Evolutionary conservation across 73 alveolate species (phyloP).

Genomic region (Paramecium bursaria): DNA sequence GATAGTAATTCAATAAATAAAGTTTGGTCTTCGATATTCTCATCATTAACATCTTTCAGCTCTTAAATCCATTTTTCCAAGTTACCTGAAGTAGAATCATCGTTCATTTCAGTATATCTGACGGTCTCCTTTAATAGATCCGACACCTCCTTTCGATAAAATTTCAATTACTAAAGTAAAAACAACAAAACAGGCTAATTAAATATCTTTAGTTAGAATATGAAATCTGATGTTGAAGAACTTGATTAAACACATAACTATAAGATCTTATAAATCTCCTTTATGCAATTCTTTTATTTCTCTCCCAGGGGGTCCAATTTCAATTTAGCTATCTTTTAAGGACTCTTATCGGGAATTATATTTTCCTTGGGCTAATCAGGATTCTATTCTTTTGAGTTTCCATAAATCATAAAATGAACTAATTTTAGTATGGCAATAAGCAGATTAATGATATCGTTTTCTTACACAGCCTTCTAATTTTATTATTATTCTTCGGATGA

Average conservation of each 20-base stretch:
- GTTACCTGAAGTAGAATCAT: slow-evolving; percentile 15
- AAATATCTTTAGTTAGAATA: slow-evolving; percentile 2
- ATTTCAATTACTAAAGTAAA: slow-evolving; percentile 2
- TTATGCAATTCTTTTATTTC: slow-evolving; percentile 3
- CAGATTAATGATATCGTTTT: slow-evolving; percentile 39
- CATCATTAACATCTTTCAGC: neutral
- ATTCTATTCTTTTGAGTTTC: neutral
- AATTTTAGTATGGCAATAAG: slow-evolving; percentile 24
- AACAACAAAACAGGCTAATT: neutral
- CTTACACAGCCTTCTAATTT: neutral
- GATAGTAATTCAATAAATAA: slow-evolving; percentile 29
- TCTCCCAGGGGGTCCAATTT: slow-evolving; percentile 30
- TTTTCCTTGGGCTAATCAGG: too few species aligned
- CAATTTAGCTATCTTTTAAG: slow-evolving; percentile 43
- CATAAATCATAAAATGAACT: slow-evolving; percentile 29
- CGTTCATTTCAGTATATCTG: slow-evolving; percentile 39
- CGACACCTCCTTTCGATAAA: slow-evolving; percentile 41
- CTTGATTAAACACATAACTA: slow-evolving; percentile 18
- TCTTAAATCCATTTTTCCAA: slow-evolving; percentile 30
- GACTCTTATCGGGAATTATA: slow-evolving; percentile 29
- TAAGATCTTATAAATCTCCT: slow-evolving; percentile 11
- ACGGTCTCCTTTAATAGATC: slow-evolving; percentile 33
- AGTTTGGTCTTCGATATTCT: slow-evolving; percentile 37
- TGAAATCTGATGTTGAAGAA: slow-evolving; percentile 5
- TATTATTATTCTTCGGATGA: neutral